phyloP scores from a whole-genome alignment of 495 filamentous ascomycete genomes.

The Podospora anserina region DNA sequence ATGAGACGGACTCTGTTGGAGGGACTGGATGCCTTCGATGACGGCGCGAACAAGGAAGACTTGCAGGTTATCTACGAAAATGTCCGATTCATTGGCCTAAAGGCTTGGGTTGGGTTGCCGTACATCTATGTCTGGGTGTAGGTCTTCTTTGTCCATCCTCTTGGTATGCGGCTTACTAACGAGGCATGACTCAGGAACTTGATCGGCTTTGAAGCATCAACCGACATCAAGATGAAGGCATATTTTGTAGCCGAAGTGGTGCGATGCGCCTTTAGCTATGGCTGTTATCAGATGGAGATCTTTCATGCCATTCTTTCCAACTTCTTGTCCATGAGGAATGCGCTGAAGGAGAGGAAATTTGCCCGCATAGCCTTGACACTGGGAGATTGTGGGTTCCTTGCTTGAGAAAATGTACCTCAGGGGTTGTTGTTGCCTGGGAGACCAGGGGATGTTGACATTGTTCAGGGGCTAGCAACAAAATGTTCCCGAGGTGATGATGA shows the following conservation, averaged over 20 bases:
- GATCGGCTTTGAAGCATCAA: slow-evolving; percentile 14
- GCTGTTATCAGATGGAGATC: slow-evolving; percentile 17
- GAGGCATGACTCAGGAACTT: slow-evolving; percentile 5
- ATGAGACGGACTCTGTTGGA: slow-evolving; percentile 6
- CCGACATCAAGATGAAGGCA: slow-evolving; percentile 1
- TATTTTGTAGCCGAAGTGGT: slow-evolving; percentile 19
- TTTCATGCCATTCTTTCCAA: not conserved
- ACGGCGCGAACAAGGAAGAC: slow-evolving; percentile 3
- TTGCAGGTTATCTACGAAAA: slow-evolving; percentile 7
- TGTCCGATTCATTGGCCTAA: slow-evolving; percentile 11
- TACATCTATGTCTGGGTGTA: slow-evolving; percentile 22
- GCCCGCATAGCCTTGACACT: not conserved
- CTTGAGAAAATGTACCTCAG: not conserved
- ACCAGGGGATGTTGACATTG: not conserved
- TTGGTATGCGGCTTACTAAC: not conserved
- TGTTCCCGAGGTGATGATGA: not conserved
- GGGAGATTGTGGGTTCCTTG: not conserved
- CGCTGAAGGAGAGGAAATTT: not conserved
- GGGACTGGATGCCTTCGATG: slow-evolving; percentile 4
- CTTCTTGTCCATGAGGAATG: not conserved
- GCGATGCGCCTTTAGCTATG: slow-evolving; percentile 16
- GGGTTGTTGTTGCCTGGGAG: not conserved
- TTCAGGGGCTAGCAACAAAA: not conserved
- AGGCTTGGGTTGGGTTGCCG: slow-evolving; percentile 13
- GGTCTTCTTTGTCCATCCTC: not conserved